Evolutionary conservation across 2,329 filamentous ascomycete genomes (phyloP).

Genomic region (Calonectria montana): DNA sequence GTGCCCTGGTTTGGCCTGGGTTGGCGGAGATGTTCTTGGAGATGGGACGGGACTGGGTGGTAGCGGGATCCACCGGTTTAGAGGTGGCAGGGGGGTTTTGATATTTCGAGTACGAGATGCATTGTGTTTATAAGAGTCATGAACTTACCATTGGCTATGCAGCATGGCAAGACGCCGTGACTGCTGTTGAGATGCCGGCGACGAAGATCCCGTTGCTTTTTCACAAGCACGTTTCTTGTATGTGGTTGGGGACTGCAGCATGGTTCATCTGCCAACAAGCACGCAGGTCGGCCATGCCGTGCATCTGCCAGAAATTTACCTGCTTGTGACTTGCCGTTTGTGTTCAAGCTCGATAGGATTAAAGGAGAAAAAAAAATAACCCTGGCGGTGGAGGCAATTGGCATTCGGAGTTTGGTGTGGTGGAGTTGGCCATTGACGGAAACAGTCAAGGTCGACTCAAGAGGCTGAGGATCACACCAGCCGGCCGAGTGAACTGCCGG

Average conservation of each 20-base stretch:
- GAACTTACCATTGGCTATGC: neutral
- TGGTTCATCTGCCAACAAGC: conserved; percentile 1
- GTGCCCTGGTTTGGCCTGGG: neutral
- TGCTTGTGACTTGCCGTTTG: neutral
- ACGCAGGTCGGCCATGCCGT: conserved; percentile 6
- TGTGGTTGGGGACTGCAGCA: neutral
- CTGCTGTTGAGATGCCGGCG: neutral
- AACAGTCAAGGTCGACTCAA: conserved; percentile 16
- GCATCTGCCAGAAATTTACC: neutral
- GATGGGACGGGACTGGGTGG: conserved; percentile 7
- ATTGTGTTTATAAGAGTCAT: conserved; percentile 2
- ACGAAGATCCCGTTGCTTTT: conserved; percentile 10
- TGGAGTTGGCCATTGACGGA: conserved; percentile 19
- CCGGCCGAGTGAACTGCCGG: conserved; percentile 23
- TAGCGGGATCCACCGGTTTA: conserved; percentile 8
- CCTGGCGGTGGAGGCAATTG: conserved; percentile 4
- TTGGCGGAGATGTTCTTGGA: neutral
- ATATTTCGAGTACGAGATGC: conserved; percentile 10
- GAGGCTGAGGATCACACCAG: conserved; percentile 20
- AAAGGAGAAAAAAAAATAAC: neutral
- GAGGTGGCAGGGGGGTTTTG: neutral
- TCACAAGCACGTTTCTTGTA: neutral
- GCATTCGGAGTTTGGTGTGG: conserved; percentile 3
- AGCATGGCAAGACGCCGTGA: neutral
- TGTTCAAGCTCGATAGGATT: neutral